Percentiles rank a stretch among this genome's conserved stretches.
Conservation (phyloP, 2,329 filamentous ascomycete genomes). For the Colletotrichum lupini region DNA sequence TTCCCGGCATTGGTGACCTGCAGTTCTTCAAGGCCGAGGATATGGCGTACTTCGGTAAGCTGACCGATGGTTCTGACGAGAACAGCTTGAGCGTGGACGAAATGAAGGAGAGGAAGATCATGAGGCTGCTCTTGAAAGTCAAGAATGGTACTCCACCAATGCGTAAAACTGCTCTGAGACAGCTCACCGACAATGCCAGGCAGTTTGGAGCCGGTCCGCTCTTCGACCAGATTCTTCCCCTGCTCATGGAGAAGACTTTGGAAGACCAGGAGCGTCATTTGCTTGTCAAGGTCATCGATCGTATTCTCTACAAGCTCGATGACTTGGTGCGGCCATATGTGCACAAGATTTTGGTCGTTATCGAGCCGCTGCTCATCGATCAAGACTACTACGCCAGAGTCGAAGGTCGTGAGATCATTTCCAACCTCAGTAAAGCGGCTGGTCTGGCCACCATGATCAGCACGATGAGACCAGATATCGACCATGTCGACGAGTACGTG, state of each 20-base stretch:
- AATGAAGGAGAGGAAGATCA: slow-evolving; percentile 97
- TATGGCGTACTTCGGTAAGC: slow-evolving; percentile 98
- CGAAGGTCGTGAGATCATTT: slow-evolving; percentile 98
- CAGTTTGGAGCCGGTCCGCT: slow-evolving; percentile 94
- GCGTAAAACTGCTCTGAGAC: slow-evolving; percentile 96
- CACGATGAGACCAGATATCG: slow-evolving; percentile 98
- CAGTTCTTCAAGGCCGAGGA: slow-evolving; percentile 99
- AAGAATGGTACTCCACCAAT: slow-evolving; percentile 99
- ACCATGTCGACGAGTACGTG: slow-evolving; percentile 98
- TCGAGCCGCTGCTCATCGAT: slow-evolving; percentile 98
- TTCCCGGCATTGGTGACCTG: slow-evolving; percentile 93
- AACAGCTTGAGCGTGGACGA: slow-evolving; percentile 93
- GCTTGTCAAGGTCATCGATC: slow-evolving; percentile 98
- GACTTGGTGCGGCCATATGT: slow-evolving; percentile 96
- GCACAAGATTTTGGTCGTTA: slow-evolving; percentile 98
- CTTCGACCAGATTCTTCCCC: slow-evolving; percentile 96
- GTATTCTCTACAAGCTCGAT: slow-evolving; percentile 97
- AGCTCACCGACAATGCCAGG: slow-evolving; percentile 96
- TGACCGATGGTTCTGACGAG: slow-evolving; percentile 94
- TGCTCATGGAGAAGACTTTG: slow-evolving; percentile 97
- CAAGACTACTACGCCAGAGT: slow-evolving; percentile 99
- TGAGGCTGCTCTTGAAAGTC: slow-evolving; percentile 95
- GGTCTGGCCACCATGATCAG: slow-evolving; percentile 99
- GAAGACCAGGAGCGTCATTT: slow-evolving; percentile 98
- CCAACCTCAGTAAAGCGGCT: slow-evolving; percentile 95